These are phyloP conservation scores for Skeletonema tropicum DNA, from an alignment of 108 stramenopile genomes.

Conservation along the genomic window DNA sequence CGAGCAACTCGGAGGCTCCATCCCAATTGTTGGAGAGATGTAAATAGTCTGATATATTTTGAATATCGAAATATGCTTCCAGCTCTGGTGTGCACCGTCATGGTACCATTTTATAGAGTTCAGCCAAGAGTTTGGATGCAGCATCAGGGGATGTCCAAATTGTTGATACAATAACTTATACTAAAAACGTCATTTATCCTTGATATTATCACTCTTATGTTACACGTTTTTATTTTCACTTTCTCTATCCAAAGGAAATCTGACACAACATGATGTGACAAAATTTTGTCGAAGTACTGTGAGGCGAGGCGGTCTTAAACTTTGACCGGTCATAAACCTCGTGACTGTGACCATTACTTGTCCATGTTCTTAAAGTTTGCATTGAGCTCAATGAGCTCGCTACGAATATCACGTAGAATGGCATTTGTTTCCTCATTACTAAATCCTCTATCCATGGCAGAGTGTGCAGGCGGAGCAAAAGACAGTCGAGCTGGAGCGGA, in stretches of 20 bases:
- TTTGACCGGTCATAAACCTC: no score
- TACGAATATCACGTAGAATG: slow-evolving; percentile 7
- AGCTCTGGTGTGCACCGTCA: background rate
- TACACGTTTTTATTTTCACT: no score
- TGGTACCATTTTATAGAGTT: background rate
- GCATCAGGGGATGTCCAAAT: background rate
- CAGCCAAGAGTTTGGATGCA: background rate
- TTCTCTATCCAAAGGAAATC: no score
- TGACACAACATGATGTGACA: no score
- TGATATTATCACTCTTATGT: no score
- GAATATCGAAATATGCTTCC: slow-evolving; percentile 1
- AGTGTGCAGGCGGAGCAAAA: background rate
- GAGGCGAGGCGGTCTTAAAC: no score
- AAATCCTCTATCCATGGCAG: slow-evolving; percentile 19
- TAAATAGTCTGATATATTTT: slow-evolving; percentile 12
- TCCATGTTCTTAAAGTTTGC: slow-evolving; percentile 6
- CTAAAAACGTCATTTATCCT: slow-evolving; percentile 1
- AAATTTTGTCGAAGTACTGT: no score
- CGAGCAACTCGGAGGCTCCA: slow-evolving; percentile 50
- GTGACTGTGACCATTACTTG: no score
- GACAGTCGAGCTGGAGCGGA: background rate
- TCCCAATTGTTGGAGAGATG: slow-evolving; percentile 37
- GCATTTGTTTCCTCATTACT: slow-evolving; percentile 15
- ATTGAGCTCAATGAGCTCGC: slow-evolving; percentile 10
- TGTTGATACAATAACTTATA: slow-evolving; percentile 7